phyloP scores from a whole-genome alignment of 2,329 filamentous ascomycete species.

The Trichoderma citrinoviride region DNA sequence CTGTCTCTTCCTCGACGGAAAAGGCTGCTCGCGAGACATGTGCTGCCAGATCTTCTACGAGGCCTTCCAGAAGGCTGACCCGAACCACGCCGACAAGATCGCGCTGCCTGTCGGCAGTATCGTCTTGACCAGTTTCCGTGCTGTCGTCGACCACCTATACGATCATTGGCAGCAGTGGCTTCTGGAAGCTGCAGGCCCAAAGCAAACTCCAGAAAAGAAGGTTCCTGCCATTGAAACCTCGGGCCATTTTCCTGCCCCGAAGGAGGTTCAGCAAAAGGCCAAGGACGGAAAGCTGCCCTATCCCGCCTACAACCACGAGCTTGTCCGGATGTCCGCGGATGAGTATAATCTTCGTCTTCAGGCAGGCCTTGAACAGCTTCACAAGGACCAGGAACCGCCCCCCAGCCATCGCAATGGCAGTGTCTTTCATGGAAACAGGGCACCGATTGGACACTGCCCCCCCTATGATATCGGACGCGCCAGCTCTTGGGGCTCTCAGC shows the following conservation, averaged over 20 bases:
- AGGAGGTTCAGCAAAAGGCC: background rate
- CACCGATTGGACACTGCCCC: background rate
- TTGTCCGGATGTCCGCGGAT: background rate
- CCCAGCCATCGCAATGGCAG: background rate
- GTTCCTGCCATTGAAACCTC: background rate
- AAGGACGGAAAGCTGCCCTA: background rate
- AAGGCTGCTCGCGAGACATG: constrained; percentile 12
- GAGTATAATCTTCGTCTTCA: background rate
- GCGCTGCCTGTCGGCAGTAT: background rate
- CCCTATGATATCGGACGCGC: background rate
- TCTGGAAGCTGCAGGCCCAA: background rate
- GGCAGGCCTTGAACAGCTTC: background rate
- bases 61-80: background rate
- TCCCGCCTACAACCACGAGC: constrained; percentile 5
- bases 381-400: background rate
- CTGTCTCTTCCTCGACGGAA: background rate
- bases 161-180: constrained; percentile 4
- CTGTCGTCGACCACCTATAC: background rate
- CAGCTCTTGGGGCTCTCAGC: background rate
- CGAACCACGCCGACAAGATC: background rate
- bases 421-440: background rate
- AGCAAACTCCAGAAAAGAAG: background rate
- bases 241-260: no score
- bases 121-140: background rate
- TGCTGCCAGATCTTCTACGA: constrained; percentile 11